These are phyloP conservation scores for Ceriops tagal DNA, from an alignment of 345 rosid genomes.

Conservation along the genomic window DNA sequence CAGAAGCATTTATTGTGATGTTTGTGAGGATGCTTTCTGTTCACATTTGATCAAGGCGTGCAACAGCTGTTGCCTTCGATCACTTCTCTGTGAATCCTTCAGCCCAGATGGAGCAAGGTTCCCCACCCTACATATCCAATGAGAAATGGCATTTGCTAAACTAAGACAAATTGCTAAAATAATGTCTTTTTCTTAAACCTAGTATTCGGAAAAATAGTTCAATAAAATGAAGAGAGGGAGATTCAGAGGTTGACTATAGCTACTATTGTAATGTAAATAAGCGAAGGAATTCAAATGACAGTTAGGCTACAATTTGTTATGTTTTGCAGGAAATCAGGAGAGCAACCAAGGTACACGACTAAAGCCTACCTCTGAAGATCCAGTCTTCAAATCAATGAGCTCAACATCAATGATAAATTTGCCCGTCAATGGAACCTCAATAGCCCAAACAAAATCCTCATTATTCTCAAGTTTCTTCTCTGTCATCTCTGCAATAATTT, in stretches of 20 bases:
- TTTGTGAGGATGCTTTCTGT: conserved; percentile 78
- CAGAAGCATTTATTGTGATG: conserved; percentile 62
- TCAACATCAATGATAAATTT: conserved; percentile 87
- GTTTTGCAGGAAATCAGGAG: not conserved
- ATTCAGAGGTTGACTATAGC: not conserved
- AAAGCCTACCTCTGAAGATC: conserved; percentile 58
- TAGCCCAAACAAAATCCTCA: conserved; percentile 77
- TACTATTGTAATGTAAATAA: not conserved
- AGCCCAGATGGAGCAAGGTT: conserved; percentile 71
- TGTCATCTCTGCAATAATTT: conserved; percentile 45
- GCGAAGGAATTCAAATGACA: not conserved
- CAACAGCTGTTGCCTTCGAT: conserved; percentile 56
- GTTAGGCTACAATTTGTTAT: not conserved
- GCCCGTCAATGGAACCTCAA: conserved; percentile 82
- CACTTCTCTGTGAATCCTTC: conserved; percentile 44
- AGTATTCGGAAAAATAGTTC: too few species aligned
- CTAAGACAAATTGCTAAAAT: too few species aligned
- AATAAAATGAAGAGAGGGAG: not conserved
- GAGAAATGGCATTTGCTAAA: not conserved
- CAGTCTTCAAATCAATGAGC: conserved; percentile 72
- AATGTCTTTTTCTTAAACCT: too few species aligned
- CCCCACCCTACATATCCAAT: conserved; percentile 53
- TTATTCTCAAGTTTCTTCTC: conserved; percentile 68
- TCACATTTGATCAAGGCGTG: conserved; percentile 72
- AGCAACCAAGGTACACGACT: not conserved